Evolutionary conservation across 352 stramenopile genomes (phyloP).

Genomic region (Discostella stelligera): DNA sequence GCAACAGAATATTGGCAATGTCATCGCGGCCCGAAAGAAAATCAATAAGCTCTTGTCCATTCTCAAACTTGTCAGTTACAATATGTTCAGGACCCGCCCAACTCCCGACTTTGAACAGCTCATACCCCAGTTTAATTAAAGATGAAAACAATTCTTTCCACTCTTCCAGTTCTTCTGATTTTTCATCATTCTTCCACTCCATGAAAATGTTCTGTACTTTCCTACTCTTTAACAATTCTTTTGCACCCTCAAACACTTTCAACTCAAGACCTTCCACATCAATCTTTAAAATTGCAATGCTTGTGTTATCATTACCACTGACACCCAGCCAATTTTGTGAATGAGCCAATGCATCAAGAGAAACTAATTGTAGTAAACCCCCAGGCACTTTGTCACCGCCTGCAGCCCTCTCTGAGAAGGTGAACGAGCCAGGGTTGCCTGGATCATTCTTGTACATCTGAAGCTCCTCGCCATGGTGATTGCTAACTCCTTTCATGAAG

Average conservation of each 20-base stretch:
- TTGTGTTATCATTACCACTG: background rate
- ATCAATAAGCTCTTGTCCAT: background rate
- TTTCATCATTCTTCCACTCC: conserved; percentile 30
- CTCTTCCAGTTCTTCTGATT: background rate
- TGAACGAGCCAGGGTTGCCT: conserved; percentile 18
- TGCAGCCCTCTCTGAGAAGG: conserved; percentile 22
- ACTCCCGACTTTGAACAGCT: conserved; percentile 19
- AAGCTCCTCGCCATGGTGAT: conserved; percentile 3
- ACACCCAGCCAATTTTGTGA: conserved; percentile 20
- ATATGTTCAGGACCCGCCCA: conserved; percentile 6
- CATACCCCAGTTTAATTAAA: conserved; percentile 26
- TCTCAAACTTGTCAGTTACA: conserved; percentile 8
- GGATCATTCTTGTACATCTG: conserved; percentile 20
- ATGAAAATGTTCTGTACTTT: conserved; percentile 30
- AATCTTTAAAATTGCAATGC: conserved; percentile 35
- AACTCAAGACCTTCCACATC: conserved; percentile 37
- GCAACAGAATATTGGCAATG: conserved; percentile 10
- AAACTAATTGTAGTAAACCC: conserved; percentile 21
- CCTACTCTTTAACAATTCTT: conserved; percentile 15
- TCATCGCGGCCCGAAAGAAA: background rate
- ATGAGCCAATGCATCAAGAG: conserved; percentile 39
- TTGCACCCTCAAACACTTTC: conserved; percentile 24
- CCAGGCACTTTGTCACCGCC: conserved; percentile 5
- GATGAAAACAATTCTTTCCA: conserved; percentile 2
- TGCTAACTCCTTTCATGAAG: conserved; percentile 17